Conservation (phyloP, 768 basidiomycete genomes). For the Cystobasidium tubakii region DNA sequence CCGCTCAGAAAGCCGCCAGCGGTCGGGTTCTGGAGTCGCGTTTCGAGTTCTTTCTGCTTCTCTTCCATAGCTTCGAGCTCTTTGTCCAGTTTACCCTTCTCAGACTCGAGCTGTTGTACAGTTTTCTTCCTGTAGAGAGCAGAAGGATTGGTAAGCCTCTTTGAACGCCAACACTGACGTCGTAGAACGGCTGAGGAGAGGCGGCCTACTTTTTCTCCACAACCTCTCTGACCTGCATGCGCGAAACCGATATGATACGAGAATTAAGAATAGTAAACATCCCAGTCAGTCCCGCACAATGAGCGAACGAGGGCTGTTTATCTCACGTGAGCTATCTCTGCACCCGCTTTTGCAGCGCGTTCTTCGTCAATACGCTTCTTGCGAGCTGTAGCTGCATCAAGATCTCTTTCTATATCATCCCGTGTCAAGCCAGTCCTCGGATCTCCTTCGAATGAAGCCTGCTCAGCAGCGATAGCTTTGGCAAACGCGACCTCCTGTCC, state of each 20-base stretch:
- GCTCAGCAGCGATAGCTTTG: slow-evolving; percentile 23
- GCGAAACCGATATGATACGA: background rate
- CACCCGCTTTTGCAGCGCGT: background rate
- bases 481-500: slow-evolving; percentile 20
- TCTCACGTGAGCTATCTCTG: slow-evolving; percentile 3
- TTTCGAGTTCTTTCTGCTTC: slow-evolving; percentile 2
- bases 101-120: background rate
- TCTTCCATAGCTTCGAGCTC: slow-evolving; percentile 5
- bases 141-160: background rate
- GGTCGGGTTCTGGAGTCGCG: background rate
- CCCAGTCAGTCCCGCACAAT: too few species aligned
- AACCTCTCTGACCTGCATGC: slow-evolving; percentile 6
- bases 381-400: background rate
- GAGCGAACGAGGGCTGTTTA: too few species aligned
- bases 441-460: background rate
- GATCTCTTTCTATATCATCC: background rate
- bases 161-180: too few species aligned
- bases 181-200: too few species aligned
- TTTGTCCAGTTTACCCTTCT: background rate
- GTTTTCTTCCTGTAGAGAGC: background rate
- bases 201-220: slow-evolving; percentile 7
- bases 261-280: too few species aligned
- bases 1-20: background rate
- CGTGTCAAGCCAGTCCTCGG: background rate
- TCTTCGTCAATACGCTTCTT: slow-evolving; percentile 18